Evolutionary conservation across 495 filamentous ascomycete genomes (phyloP).

Genomic region (Penicillium paxilli): DNA sequence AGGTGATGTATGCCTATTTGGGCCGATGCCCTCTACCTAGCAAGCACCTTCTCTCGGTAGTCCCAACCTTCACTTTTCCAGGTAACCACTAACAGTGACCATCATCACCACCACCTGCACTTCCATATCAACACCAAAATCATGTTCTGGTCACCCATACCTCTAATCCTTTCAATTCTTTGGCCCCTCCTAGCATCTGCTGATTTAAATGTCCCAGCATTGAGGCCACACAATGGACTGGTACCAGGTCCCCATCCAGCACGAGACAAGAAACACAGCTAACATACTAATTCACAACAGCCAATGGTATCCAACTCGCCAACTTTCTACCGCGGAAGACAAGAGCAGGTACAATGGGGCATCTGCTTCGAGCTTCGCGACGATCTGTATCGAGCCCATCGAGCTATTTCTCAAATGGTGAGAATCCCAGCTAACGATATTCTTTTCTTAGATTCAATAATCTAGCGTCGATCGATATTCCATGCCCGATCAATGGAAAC

Average conservation of each 20-base stretch:
- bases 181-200: too few relatives aligned
- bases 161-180: too few relatives aligned
- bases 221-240: neutral
- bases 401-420: neutral
- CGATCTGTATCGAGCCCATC: neutral
- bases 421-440: neutral
- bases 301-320: neutral
- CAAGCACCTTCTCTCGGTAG: too few relatives aligned
- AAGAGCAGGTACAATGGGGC: neutral
- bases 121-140: too few relatives aligned
- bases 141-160: too few relatives aligned
- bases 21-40: too few relatives aligned
- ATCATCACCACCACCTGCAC: too few relatives aligned
- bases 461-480: neutral
- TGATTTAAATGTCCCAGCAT: neutral
- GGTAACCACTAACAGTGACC: too few relatives aligned
- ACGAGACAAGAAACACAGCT: neutral
- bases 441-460: neutral
- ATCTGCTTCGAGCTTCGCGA: neutral
- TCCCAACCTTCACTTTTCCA: too few relatives aligned
- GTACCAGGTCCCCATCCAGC: neutral
- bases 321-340: neutral
- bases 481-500: neutral
- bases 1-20: too few relatives aligned
- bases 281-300: neutral